Evolutionary conservation across 768 basidiomycete species (phyloP), one percentile per base, ranked within the genome.

Genomic region (Agrocybe praecox): DNA sequence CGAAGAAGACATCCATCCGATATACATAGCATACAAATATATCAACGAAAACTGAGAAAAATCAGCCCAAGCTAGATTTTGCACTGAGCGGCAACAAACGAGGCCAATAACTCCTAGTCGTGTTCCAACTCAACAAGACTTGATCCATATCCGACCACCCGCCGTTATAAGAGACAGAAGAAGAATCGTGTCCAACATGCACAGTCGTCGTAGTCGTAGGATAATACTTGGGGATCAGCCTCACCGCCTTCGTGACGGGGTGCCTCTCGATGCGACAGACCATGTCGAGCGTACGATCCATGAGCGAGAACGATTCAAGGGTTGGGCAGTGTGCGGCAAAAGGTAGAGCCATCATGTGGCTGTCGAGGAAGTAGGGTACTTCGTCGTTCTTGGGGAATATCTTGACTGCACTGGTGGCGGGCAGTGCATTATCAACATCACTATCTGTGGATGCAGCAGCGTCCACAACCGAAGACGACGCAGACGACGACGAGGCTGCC

Each of bases 221-320:
- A 46, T 62, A 60, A 53, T 66, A 64, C 46, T 49, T 64, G 9
- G 65, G 62, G 6, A 48, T 51, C 21, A 67, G 24, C 18, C 46
- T 21, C n/a, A 53, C 50, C 50, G 56, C 53, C 21, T 51, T 34
- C 8, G 59, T 51, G 1, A 18, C 26, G 15, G 53, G 49, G 18
- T 51, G 18, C 14, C 56, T 59, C 15, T 53, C 45, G 26, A 67
- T 61, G 14, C 45, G 57, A 47, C 66, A 67, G 34, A 60, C 59
- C 64, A 67, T 63, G 50, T 67, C 66, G 32, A 67, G 40, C 5
- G 61, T 54, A 36, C 62, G 62, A 52, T 65, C 64, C 64, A 65
- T 67, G 52, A 67, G 53, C 26, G 62, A 62, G 46, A 65, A 65
- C 1, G 64, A 57, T 43, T 61, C 45, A n/a, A 67, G 23, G 1